Conservation (phyloP, 768 basidiomycete species). For the Hydnomerulius pinastri region DNA sequence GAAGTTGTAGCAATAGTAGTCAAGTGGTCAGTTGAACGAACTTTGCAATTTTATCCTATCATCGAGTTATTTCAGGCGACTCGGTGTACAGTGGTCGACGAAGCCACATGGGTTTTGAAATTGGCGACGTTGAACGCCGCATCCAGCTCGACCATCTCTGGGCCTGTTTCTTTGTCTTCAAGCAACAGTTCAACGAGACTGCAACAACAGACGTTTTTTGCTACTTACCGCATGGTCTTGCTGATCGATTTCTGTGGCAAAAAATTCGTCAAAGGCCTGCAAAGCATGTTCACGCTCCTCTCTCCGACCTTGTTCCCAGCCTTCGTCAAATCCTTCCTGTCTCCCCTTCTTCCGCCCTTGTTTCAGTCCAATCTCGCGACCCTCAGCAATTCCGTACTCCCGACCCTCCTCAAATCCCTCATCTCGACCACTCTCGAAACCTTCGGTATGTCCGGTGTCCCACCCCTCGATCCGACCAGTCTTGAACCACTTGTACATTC, state of each 20-base stretch:
- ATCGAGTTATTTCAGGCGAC: not conserved
- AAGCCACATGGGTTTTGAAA: constrained; percentile 19
- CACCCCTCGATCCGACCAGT: constrained; percentile 47
- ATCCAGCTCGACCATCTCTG: constrained; percentile 32
- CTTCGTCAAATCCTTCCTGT: constrained; percentile 36
- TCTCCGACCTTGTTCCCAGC: constrained; percentile 39
- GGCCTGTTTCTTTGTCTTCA: constrained; percentile 24
- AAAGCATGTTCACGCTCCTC: constrained; percentile 57
- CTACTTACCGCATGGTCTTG: constrained; percentile 26
- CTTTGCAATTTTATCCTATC: not conserved
- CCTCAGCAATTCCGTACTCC: constrained; percentile 39
- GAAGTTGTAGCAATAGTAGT: not conserved
- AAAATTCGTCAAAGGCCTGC: constrained; percentile 59
- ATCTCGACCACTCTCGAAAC: constrained; percentile 44
- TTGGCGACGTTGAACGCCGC: constrained; percentile 14
- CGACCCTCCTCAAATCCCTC: constrained; percentile 46
- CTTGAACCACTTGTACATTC: constrained; percentile 46
- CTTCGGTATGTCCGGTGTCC: constrained; percentile 47
- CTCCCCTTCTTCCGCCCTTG: constrained; percentile 34
- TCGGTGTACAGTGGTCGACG: constrained; percentile 18
- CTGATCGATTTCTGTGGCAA: constrained; percentile 45
- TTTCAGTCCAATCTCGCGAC: constrained; percentile 35
- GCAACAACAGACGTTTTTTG: not conserved
- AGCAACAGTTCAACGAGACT: constrained; percentile 8
- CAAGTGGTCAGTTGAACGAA: not conserved